Evolutionary conservation across 2,329 filamentous ascomycete genomes (phyloP).

Genomic region (Verticillium dahliae): DNA sequence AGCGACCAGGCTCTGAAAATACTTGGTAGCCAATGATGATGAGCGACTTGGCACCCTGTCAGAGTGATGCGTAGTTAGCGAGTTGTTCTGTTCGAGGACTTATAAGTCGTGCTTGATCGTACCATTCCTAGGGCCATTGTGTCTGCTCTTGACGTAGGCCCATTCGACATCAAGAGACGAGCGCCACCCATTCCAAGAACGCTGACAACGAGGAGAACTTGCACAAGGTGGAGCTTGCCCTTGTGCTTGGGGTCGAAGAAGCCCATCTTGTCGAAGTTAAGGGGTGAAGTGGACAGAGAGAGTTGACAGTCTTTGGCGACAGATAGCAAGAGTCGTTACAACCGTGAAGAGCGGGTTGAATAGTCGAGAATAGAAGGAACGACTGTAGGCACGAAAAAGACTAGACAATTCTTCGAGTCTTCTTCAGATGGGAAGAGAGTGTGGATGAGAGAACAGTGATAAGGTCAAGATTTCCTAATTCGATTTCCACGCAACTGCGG

Average conservation of each 20-base stretch:
- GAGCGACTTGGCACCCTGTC: constrained; percentile 27
- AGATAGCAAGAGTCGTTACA: neutral
- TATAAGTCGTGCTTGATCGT: neutral
- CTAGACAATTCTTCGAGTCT: neutral
- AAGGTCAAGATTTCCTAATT: too few species aligned
- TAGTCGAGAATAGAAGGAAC: neutral
- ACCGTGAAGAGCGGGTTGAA: neutral
- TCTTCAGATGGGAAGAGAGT: neutral
- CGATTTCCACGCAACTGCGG: neutral
- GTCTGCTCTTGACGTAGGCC: constrained; percentile 3
- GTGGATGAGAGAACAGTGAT: neutral
- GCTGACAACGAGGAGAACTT: constrained; percentile 5
- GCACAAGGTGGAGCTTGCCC: constrained; percentile 6
- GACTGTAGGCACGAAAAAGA: neutral
- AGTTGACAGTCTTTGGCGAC: too few species aligned
- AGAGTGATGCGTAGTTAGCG: neutral
- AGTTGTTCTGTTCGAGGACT: neutral
- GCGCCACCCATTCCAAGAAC: constrained; percentile 4
- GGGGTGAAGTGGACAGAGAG: neutral
- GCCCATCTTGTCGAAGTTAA: constrained; percentile 2
- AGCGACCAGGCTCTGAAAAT: constrained; percentile 23
- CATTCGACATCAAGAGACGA: neutral
- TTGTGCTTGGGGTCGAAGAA: constrained; percentile 9
- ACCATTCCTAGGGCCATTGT: constrained; percentile 11
- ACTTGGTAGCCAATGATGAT: constrained; percentile 33